Evolutionary conservation across 164 flowering plant species (phyloP).

Genomic region (Vitis labrusca): DNA sequence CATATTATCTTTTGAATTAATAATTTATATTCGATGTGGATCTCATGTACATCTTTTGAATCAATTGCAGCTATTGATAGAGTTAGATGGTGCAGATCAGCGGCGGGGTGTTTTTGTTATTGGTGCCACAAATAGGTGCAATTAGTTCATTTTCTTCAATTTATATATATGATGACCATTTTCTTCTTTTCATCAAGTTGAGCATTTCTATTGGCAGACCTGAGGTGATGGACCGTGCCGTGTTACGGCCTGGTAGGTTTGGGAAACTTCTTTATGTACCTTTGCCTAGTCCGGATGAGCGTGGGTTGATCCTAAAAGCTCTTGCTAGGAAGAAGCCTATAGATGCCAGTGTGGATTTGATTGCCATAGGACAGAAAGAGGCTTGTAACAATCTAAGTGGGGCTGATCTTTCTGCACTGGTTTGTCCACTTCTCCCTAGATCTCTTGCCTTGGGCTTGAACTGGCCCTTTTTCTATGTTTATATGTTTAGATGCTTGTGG

Average conservation of each 20-base stretch:
- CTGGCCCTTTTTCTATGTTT: background rate
- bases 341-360: slow-evolving; percentile 64
- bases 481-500: background rate
- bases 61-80: slow-evolving; percentile 71
- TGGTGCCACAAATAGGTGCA: slow-evolving; percentile 93
- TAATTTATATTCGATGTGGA: background rate
- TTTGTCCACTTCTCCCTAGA: slow-evolving; percentile 20
- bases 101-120: slow-evolving; percentile 81
- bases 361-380: slow-evolving; percentile 49
- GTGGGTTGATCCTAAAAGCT: slow-evolving; percentile 70
- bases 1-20: background rate
- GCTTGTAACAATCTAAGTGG: slow-evolving; percentile 83
- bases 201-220: slow-evolving; percentile 47
- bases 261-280: slow-evolving; percentile 87
- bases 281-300: slow-evolving; percentile 69
- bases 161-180: background rate
- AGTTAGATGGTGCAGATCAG: slow-evolving; percentile 82
- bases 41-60: slow-evolving; percentile 1
- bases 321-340: slow-evolving; percentile 66
- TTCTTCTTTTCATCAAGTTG: background rate
- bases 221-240: slow-evolving; percentile 78
- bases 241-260: slow-evolving; percentile 86
- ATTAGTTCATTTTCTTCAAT: background rate
- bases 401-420: slow-evolving; percentile 88
- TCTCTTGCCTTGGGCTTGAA: background rate